Percentiles rank a stretch among this genome's conserved stretches.
Evolutionary conservation across 208 protist species (phyloP).

Genomic region (Kentomonas sorsogonicus): DNA sequence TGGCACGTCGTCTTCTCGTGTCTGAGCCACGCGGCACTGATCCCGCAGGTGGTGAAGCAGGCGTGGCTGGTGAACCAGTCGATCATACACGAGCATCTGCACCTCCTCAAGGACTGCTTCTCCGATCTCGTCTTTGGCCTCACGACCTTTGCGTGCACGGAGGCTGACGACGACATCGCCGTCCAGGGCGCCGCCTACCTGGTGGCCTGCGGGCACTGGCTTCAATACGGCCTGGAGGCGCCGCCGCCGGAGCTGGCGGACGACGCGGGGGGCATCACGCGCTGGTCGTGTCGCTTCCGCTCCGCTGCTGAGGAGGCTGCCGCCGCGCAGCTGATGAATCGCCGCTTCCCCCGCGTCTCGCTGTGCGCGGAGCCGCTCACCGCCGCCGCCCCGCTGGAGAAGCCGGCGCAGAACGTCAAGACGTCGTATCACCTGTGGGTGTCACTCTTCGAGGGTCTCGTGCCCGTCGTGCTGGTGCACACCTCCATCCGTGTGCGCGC

Average conservation of each 20-base stretch:
- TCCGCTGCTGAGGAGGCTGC: slow-evolving; percentile 38
- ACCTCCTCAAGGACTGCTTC: slow-evolving; percentile 76
- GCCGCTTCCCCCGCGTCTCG: slow-evolving; percentile 38
- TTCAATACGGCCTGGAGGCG: slow-evolving; percentile 75
- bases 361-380: slow-evolving; percentile 44
- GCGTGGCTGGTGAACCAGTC: slow-evolving; percentile 66
- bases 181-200: slow-evolving; percentile 65
- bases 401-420: slow-evolving; percentile 40
- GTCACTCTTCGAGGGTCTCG: slow-evolving; percentile 72
- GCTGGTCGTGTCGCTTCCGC: slow-evolving; percentile 53
- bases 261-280: slow-evolving; percentile 27
- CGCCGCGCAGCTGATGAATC: slow-evolving; percentile 19
- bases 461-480: slow-evolving; percentile 70
- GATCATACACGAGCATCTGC: slow-evolving; percentile 53
- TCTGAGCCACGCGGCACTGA: slow-evolving; percentile 65
- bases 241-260: slow-evolving; percentile 44
- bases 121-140: slow-evolving; percentile 79
- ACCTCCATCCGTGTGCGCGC: slow-evolving; percentile 57
- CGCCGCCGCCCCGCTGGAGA: slow-evolving; percentile 31
- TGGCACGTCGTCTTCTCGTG: slow-evolving; percentile 83
- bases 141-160: slow-evolving; percentile 70
- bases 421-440: slow-evolving; percentile 78
- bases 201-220: slow-evolving; percentile 71
- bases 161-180: slow-evolving; percentile 51
- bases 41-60: slow-evolving; percentile 59